Evolutionary conservation across 805 yeast genomes (phyloP).

Genomic region (Myxozyma sirexii): DNA sequence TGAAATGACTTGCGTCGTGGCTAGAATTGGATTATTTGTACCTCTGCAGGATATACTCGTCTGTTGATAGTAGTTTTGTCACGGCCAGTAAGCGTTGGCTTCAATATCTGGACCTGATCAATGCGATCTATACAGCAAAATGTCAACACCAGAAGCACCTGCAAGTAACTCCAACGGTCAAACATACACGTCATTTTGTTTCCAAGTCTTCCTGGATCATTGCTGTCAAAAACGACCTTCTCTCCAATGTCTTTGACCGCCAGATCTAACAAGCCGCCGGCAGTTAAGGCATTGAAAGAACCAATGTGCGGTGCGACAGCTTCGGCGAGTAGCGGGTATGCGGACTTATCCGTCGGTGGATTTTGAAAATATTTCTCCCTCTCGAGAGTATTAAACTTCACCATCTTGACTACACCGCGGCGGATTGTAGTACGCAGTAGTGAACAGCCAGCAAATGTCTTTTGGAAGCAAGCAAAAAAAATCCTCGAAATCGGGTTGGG

Average conservation of each 20-base stretch:
- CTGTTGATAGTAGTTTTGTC: slow-evolving; percentile 79
- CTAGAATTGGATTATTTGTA: not conserved
- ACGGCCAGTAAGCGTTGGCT: slow-evolving; percentile 73
- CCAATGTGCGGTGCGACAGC: slow-evolving; percentile 96
- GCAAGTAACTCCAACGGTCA: not conserved
- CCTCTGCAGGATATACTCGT: slow-evolving; percentile 75
- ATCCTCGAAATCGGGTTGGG: slow-evolving; percentile 3
- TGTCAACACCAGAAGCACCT: not conserved
- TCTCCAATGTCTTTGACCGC: slow-evolving; percentile 89
- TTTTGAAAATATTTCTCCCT: slow-evolving; percentile 81
- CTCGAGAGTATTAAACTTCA: slow-evolving; percentile 75
- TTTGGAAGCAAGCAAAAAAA: not conserved
- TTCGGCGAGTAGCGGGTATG: slow-evolving; percentile 78
- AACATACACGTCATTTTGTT: slow-evolving; percentile 63
- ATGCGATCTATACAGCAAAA: slow-evolving; percentile 59
- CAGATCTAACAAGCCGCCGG: slow-evolving; percentile 82
- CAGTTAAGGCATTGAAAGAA: slow-evolving; percentile 92
- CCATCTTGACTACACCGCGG: slow-evolving; percentile 13
- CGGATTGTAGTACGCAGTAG: not conserved
- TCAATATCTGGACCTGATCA: slow-evolving; percentile 85
- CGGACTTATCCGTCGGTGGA: slow-evolving; percentile 86
- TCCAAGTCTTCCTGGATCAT: slow-evolving; percentile 69
- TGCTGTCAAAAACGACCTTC: slow-evolving; percentile 81
- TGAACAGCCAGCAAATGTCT: not conserved
- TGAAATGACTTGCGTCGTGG: too few relatives aligned